A percentile compares a stretch with the other conserved stretches of the same genome.
Evolutionary conservation across 2,329 filamentous ascomycete species (phyloP).

Genomic region (Didymella pomorum): DNA sequence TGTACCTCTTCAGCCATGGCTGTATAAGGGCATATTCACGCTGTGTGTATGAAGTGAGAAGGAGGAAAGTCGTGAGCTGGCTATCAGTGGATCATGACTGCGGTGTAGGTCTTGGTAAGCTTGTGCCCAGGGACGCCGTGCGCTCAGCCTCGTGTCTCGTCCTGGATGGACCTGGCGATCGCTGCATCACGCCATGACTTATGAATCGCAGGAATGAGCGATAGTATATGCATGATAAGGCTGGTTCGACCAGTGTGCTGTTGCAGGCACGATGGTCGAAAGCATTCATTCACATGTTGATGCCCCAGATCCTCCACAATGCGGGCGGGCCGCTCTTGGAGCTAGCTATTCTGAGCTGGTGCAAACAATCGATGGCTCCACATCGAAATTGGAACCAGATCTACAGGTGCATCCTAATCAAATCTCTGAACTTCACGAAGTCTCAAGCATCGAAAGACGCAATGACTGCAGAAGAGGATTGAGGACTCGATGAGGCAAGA

Average conservation of each 20-base stretch:
- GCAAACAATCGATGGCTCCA: background rate
- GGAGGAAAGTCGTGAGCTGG: background rate
- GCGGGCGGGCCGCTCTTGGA: constrained; percentile 1
- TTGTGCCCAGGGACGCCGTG: constrained; percentile 16
- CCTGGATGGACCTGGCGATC: constrained; percentile 10
- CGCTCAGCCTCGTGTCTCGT: constrained; percentile 24
- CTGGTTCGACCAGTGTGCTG: background rate
- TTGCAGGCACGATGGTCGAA: background rate
- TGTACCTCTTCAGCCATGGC: constrained; percentile 31
- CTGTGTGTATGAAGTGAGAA: background rate
- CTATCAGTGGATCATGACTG: constrained; percentile 13
- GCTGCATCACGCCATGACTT: background rate
- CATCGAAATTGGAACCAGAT: background rate
- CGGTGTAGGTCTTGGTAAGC: constrained; percentile 22
- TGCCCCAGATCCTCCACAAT: constrained; percentile 3
- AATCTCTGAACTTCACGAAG: background rate
- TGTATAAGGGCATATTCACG: constrained; percentile 17
- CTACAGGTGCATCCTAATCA: background rate
- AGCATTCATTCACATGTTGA: no score
- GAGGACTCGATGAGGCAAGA: background rate
- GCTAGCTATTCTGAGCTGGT: constrained; percentile 2
- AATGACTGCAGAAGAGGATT: no score
- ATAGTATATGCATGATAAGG: background rate
- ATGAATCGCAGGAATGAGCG: constrained; percentile 30
- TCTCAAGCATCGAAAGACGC: no score